A percentile compares a stretch with the other conserved stretches of the same genome.
Evolutionary conservation across 352 stramenopile species (phyloP).

Genomic region (Stramenopiles sp.): DNA sequence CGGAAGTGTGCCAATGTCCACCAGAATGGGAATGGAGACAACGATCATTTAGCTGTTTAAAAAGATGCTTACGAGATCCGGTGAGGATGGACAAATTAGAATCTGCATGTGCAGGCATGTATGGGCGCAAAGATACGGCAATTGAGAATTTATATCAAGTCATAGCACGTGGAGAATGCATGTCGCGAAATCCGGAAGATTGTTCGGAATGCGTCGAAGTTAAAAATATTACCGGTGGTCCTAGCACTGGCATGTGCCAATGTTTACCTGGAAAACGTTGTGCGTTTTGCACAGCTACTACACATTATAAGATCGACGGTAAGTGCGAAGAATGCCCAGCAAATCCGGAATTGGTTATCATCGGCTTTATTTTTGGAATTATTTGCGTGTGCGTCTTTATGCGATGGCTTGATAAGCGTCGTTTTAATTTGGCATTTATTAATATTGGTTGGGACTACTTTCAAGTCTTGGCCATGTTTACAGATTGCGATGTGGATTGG

Average conservation of each 20-base stretch:
- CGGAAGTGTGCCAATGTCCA: neutral
- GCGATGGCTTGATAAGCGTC: constrained; percentile 19
- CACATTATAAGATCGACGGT: neutral
- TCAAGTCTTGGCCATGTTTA: constrained; percentile 53
- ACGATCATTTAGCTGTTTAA: neutral
- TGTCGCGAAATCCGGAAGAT: neutral
- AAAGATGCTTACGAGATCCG: neutral
- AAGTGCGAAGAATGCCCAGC: neutral
- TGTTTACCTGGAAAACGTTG: neutral
- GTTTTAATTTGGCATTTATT: constrained; percentile 39
- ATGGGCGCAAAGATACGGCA: neutral
- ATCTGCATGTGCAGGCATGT: neutral
- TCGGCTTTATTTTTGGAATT: neutral
- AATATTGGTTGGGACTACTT: constrained; percentile 58
- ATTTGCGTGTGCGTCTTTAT: neutral
- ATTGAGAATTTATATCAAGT: neutral
- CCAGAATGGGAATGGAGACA: neutral
- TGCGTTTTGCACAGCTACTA: neutral
- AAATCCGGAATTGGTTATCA: neutral
- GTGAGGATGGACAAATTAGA: neutral
- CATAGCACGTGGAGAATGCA: neutral
- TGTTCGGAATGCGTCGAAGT: neutral
- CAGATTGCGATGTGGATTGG: constrained; percentile 39
- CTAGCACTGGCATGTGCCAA: neutral
- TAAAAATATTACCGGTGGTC: neutral